Percentiles rank a stretch among this genome's conserved stretches.
Evolutionary conservation across 768 basidiomycete genomes (phyloP).

Genomic region (Russula lepida): DNA sequence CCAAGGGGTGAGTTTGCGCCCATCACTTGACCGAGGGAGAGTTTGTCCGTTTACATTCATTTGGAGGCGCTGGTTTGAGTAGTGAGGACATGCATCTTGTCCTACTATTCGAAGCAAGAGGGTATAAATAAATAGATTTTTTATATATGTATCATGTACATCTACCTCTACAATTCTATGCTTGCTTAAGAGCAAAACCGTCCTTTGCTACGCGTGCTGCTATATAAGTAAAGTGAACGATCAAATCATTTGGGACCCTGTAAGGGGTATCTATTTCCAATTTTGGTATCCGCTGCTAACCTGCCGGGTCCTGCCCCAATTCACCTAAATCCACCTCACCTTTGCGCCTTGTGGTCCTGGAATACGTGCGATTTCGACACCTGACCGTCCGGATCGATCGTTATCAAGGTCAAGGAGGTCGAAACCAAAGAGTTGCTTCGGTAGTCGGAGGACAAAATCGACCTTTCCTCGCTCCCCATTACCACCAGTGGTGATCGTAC

Average conservation of each 20-base stretch:
- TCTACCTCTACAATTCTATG: neutral
- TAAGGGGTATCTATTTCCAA: neutral
- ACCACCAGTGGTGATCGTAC: neutral
- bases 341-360: constrained; percentile 3
- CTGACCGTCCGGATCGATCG: neutral
- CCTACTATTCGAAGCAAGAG: neutral
- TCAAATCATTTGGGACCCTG: neutral
- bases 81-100: too few relatives aligned
- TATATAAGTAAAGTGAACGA: neutral
- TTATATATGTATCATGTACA: neutral
- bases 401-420: neutral
- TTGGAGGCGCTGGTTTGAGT: too few relatives aligned
- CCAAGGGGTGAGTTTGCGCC: too few relatives aligned
- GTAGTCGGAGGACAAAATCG: neutral
- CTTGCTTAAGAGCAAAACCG: neutral
- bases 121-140: neutral
- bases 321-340: neutral
- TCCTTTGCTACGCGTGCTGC: neutral
- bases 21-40: too few relatives aligned
- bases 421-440: neutral
- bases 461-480: neutral
- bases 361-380: constrained; percentile 2
- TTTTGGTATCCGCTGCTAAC: neutral
- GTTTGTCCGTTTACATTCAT: too few relatives aligned
- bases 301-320: neutral